These are phyloP conservation scores for Penicillium odoratum DNA, from an alignment of 495 filamentous ascomycete species.

Conservation along the genomic window DNA sequence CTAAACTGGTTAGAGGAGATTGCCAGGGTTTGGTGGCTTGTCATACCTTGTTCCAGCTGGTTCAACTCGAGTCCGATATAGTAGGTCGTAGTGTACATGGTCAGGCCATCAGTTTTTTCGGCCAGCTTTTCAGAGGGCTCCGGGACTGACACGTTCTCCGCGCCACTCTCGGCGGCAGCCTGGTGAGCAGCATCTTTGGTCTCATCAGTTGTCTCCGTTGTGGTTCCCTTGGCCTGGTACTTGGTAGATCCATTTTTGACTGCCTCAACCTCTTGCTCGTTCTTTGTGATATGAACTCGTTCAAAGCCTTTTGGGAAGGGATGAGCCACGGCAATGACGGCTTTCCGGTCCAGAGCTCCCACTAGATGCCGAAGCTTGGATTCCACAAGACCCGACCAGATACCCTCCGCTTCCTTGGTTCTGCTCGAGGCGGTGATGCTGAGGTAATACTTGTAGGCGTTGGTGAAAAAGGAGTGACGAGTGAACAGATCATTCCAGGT, in stretches of 20 bases:
- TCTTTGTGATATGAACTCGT: conserved; percentile 70
- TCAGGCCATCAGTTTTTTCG: conserved; percentile 32
- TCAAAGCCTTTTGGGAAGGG: conserved; percentile 94
- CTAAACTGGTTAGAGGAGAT: conserved; percentile 26
- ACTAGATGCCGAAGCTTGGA: conserved; percentile 88
- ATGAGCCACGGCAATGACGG: conserved; percentile 78
- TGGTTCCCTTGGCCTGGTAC: conserved; percentile 61
- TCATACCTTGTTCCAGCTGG: conserved; percentile 34
- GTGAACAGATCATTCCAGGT: conserved; percentile 87
- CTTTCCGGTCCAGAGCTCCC: conserved; percentile 68
- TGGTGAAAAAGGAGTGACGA: conserved; percentile 88
- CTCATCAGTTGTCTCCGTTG: conserved; percentile 59
- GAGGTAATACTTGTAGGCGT: conserved; percentile 92
- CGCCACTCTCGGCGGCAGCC: conserved; percentile 48
- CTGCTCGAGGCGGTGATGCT: conserved; percentile 82
- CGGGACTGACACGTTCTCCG: conserved; percentile 45
- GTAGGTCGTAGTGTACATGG: conserved; percentile 80
- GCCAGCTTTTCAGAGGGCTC: conserved; percentile 20
- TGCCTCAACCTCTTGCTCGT: conserved; percentile 65
- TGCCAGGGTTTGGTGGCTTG: background rate
- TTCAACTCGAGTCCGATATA: conserved; percentile 79
- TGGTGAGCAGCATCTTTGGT: conserved; percentile 55
- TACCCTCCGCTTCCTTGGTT: conserved; percentile 78
- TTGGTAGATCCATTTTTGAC: conserved; percentile 71
- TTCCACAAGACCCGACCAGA: conserved; percentile 90